Base-by-base conservation (phyloP, 1,284 basidiomycete genomes). In the Tilletia setariae region DNA sequence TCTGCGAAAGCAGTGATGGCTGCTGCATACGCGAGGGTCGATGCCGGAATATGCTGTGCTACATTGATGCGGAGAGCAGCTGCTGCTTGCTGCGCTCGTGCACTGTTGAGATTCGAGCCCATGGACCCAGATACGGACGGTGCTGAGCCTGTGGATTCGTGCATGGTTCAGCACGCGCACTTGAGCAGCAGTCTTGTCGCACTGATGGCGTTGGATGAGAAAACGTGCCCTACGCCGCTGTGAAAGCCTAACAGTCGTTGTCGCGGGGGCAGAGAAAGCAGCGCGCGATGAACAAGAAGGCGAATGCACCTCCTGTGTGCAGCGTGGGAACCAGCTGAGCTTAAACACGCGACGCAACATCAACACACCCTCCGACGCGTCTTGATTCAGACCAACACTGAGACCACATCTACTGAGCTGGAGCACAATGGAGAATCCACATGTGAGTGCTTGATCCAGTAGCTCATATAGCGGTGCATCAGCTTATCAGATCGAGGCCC, bases 401-500 rank as follows among this genome's bases (percentile, higher is more conserved):
- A 11, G 11, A 40, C 6, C 11, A 40, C 35, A 11, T 40, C 35
- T 11, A 40, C 16, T 49, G 19, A 23, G 21, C 46, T 40, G 35
- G 35, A 4, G 35, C 56, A 61, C 28, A 16, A 61, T 61, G 56
- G 56, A 61, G 28, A 61, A 61, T 21, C 56, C 56, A 16, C 56
- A 61, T 35, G 56, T 61, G 28, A 61, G 56, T 35, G 0, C 28
- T 6, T 15, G 11, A 16, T 6, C 6, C 46, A 49, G 4, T 9
- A 19, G 35, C 35, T 6, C 35, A 40, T 11, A 6, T 40, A 40
- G 6, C 4, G 35, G 11, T 6, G 35, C 35, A 40, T 40, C 35
- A 4, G 35, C 35, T 16, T 16, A 16, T 19, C 97, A 59, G 23
- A 16, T 23, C 28, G 51, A 16, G 51, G 8, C 56, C 40, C n/a